Conservation (phyloP, 495 filamentous ascomycete species). For the Amniculicola lignicola region DNA sequence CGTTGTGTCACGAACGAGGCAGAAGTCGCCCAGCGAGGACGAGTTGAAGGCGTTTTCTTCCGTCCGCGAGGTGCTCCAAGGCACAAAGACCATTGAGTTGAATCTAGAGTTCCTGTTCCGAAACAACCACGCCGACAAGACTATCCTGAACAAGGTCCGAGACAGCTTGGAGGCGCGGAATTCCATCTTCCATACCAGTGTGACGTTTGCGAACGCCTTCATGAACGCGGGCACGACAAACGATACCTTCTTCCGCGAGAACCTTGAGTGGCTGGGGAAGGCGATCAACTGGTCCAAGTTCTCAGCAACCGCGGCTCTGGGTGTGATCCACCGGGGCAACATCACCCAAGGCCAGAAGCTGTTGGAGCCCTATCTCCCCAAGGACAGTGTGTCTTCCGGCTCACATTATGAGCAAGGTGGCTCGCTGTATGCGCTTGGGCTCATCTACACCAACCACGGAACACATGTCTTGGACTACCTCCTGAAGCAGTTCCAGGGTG, state of each 20-base stretch:
- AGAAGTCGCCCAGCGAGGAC: conserved; percentile 33
- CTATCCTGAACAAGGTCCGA: conserved; percentile 90
- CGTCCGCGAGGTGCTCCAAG: conserved; percentile 82
- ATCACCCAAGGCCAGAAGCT: conserved; percentile 88
- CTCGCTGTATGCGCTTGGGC: conserved; percentile 87
- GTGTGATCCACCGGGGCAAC: conserved; percentile 95
- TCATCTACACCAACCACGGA: conserved; percentile 98
- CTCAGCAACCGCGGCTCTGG: conserved; percentile 92
- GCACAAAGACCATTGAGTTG: conserved; percentile 86
- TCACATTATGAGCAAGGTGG: conserved; percentile 96
- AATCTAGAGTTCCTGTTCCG: conserved; percentile 95
- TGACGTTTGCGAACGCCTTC: conserved; percentile 96
- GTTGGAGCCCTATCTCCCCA: conserved; percentile 89
- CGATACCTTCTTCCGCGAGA: conserved; percentile 96
- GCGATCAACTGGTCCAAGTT: conserved; percentile 99
- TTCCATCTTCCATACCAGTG: conserved; percentile 96
- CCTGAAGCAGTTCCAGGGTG: conserved; percentile 77
- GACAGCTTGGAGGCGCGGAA: conserved; percentile 94
- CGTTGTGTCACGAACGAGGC: conserved; percentile 39
- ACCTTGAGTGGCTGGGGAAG: conserved; percentile 96
- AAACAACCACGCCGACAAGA: conserved; percentile 82
- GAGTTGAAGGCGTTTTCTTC: conserved; percentile 65
- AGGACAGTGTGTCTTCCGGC: conserved; percentile 63
- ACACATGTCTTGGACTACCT: conserved; percentile 88
- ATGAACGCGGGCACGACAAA: conserved; percentile 99